Evolutionary conservation across 352 stramenopile genomes (phyloP).

Genomic region (Globisporangium ultimum): DNA sequence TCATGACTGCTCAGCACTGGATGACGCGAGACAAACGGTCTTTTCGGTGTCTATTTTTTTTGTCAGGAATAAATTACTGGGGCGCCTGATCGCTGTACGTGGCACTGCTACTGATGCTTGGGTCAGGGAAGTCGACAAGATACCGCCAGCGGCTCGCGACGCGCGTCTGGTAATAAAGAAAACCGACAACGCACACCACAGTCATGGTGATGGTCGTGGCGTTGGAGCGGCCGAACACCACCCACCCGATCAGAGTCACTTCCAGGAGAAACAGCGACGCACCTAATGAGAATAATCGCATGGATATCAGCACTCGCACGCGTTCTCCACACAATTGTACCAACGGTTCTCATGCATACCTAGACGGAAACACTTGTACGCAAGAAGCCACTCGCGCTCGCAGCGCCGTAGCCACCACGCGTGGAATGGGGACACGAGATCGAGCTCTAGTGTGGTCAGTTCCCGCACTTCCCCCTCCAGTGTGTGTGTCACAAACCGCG

Average conservation of each 20-base stretch:
- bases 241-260: conserved; percentile 53
- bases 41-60: background rate
- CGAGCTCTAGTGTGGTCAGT: conserved; percentile 53
- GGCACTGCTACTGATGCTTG: too few species aligned
- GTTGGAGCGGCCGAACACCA: conserved; percentile 51
- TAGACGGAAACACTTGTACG: conserved; percentile 62
- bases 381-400: conserved; percentile 69
- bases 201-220: conserved; percentile 43
- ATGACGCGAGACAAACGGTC: too few species aligned
- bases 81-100: too few species aligned
- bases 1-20: too few species aligned
- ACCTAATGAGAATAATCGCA: conserved; percentile 12
- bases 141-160: conserved; percentile 73
- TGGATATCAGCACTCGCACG: background rate
- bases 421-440: conserved; percentile 65
- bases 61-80: too few species aligned
- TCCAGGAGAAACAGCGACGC: conserved; percentile 62
- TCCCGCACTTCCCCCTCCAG: conserved; percentile 61
- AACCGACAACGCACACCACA: conserved; percentile 32
- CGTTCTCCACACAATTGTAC: too few species aligned
- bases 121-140: conserved; percentile 58
- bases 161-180: conserved; percentile 68
- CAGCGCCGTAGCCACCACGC: conserved; percentile 68
- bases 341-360: conserved; percentile 6
- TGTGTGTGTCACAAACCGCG: conserved; percentile 74